Evolutionary conservation across 2,329 filamentous ascomycete species (phyloP).

Genomic region (Hypocrella siamensis): DNA sequence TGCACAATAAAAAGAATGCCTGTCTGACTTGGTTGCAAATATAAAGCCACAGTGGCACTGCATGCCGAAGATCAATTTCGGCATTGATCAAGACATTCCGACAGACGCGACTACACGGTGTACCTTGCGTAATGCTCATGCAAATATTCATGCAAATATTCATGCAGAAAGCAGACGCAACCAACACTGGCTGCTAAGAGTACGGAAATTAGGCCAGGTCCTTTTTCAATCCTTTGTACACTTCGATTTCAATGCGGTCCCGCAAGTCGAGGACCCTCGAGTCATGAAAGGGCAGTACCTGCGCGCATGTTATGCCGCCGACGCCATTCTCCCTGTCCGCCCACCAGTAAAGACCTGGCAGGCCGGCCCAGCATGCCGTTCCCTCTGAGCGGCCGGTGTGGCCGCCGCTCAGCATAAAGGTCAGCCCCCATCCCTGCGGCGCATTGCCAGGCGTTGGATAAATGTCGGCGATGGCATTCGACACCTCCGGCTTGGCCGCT

Average conservation of each 20-base stretch:
- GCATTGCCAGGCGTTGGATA: conserved; percentile 27
- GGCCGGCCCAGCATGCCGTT: conserved; percentile 41
- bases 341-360: conserved; percentile 49
- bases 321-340: conserved; percentile 42
- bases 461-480: conserved; percentile 31
- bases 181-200: no score
- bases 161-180: no score
- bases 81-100: no score
- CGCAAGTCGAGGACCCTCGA: conserved; percentile 23
- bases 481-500: conserved; percentile 30
- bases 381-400: conserved; percentile 33
- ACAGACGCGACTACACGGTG: no score
- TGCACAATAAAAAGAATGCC: no score
- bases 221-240: conserved; percentile 12
- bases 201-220: no score
- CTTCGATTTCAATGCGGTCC: conserved; percentile 19
- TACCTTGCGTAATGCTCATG: no score
- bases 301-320: conserved; percentile 32
- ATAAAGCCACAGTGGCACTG: no score
- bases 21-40: no score
- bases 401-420: conserved; percentile 36
- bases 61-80: no score
- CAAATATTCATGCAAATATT: no score
- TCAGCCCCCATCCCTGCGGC: conserved; percentile 50
- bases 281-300: conserved; percentile 35